Conservation (phyloP, 305 asterid species). For the Fraxinus xanthoxyloides region DNA sequence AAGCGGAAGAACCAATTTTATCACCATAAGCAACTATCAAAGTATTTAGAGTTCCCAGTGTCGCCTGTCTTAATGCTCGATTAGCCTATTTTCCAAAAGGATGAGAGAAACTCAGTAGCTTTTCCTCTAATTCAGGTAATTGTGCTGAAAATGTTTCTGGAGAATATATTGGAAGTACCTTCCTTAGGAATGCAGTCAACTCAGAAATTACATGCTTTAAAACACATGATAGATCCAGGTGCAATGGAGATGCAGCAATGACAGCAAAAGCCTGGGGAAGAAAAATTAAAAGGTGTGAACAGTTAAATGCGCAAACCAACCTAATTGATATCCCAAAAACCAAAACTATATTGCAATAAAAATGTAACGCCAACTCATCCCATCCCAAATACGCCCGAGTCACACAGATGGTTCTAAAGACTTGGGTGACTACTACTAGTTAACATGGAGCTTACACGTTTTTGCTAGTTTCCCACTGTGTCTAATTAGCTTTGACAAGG, state of each 20-base stretch:
- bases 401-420: background rate
- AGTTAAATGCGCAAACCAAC: background rate
- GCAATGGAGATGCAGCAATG: conserved; percentile 93
- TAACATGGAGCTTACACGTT: background rate
- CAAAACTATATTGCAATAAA: background rate
- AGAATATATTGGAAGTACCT: conserved; percentile 47
- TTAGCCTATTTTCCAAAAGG: conserved; percentile 70
- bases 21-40: conserved; percentile 92
- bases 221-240: conserved; percentile 82
- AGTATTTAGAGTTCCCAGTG: conserved; percentile 90
- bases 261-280: conserved; percentile 89
- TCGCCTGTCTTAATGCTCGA: conserved; percentile 93
- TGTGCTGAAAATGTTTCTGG: conserved; percentile 1
- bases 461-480: background rate
- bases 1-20: conserved; percentile 85
- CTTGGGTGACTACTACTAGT: background rate
- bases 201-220: conserved; percentile 88
- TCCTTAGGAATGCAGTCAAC: conserved; percentile 90
- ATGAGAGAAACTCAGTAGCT: conserved; percentile 19
- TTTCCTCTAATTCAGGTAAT: conserved; percentile 12
- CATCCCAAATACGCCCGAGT: background rate
- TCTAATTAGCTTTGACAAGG: background rate
- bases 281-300: conserved; percentile 13
- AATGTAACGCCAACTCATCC: background rate
- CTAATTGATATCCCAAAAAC: conserved; percentile 1